Conservation (phyloP, 164 flowering plant species). For the Vitis vinifera region ASM3070453v1 NC_081820.1:26840501-26841000, state of each 20-base stretch:
- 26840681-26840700: too few relatives aligned
- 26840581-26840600: neutral
- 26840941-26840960: too few relatives aligned
- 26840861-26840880: neutral
- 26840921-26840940: neutral
- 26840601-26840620: neutral
- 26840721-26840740: neutral
- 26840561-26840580: neutral
- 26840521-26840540: constrained; percentile 54
- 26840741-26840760: too few relatives aligned
- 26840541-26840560: constrained; percentile 47
- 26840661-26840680: neutral
- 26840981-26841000: constrained; percentile 4
- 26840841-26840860: neutral
- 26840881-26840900: neutral
- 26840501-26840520: constrained; percentile 45
- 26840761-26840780: neutral
- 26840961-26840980: neutral
- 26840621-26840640: neutral
- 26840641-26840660: neutral
- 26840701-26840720: neutral
- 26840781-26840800: neutral
- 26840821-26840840: neutral
- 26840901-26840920: neutral
- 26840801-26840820: neutral